These are phyloP conservation scores for Hemisphaericaspora lyxosophila DNA, from an alignment of 1,139 yeast species.

Conservation along the genomic window DNA sequence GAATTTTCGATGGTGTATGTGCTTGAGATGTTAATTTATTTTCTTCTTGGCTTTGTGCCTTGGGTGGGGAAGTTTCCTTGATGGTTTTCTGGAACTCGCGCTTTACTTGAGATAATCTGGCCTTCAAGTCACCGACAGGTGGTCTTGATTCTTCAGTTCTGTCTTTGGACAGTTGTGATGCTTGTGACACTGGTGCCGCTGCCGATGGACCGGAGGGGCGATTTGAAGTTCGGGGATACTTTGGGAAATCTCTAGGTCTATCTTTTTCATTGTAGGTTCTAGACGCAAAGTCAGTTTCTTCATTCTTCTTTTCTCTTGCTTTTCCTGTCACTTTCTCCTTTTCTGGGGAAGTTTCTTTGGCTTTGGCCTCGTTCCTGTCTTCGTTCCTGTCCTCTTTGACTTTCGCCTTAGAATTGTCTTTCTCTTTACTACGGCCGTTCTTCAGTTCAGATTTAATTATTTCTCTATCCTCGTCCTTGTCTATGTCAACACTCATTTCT, in stretches of 20 bases:
- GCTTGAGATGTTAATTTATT: slow-evolving; percentile 1
- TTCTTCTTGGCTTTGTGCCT: background rate
- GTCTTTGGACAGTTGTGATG: background rate
- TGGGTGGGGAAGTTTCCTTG: background rate
- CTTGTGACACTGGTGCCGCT: background rate
- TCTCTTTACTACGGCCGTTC: slow-evolving; percentile 1
- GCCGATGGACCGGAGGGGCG: background rate
- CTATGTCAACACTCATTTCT: slow-evolving; percentile 6
- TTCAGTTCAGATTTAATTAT: background rate
- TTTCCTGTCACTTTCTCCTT: background rate
- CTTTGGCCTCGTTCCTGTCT: background rate
- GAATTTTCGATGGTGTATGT: background rate
- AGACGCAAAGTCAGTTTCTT: background rate
- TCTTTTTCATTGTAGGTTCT: background rate
- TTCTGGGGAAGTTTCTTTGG: background rate
- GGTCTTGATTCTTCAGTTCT: background rate
- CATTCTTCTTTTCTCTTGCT: background rate
- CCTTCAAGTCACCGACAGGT: slow-evolving; percentile 6
- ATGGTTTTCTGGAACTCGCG: slow-evolving; percentile 7
- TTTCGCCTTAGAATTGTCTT: background rate
- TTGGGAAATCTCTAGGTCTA: slow-evolving; percentile 3
- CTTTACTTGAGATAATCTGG: slow-evolving; percentile 10
- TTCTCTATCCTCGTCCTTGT: slow-evolving; percentile 7
- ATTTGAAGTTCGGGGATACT: background rate
- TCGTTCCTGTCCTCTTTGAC: background rate